Evolutionary conservation across 2,329 filamentous ascomycete species (phyloP), one percentile per base, ranked within the genome.

Genomic region (Pseudogymnoascus sp.): DNA sequence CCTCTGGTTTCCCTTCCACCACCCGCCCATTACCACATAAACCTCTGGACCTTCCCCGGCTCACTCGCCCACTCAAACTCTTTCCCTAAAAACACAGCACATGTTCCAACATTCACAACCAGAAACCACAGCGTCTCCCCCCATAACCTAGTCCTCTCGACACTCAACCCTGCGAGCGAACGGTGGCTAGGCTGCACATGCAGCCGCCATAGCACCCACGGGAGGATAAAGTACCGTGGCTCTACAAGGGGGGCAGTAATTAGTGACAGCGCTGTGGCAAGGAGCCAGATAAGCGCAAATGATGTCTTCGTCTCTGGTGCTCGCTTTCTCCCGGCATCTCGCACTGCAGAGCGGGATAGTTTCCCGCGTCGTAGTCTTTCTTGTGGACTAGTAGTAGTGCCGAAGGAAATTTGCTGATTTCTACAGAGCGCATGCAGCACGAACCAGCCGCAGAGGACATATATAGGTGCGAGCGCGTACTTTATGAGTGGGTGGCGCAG

Each of bases 211-310:
- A 97, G 87, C 7, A 97, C 83, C 91, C 92, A 99, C 0, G 93
- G 93, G 11, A 97, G 81, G 72, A 99, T 96, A 75, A 96, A 96
- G 75, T 99, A 99, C 13, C 95, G 85, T 13, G 95, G 95, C 74
- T 99, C 95, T 9, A 99, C 93, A 0, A 99, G 82, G 0, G 95
- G 93, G 0, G 95, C 93, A 0, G 91, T 95, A 62, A 96, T 78
- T 11, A 99, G 83, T 0, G 90, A 93, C 3, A 96, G 79, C 0
- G 88, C 72, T 0, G 92, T 92, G 0, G 93, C 83, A 4, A 86
- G 76, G 7, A 96, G 74, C 66, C 84, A 81, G 23, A 88, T 76
- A 29, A 87, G 73, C 1, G 77, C 77, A 1, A 81, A 84, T 0
- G 83, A 85, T 0, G 80, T 80, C 1, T 74, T 65, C 0, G 66